These are phyloP conservation scores for Cercospora sesami DNA, from an alignment of 2,329 filamentous ascomycete genomes.

Conservation along the genomic window DNA sequence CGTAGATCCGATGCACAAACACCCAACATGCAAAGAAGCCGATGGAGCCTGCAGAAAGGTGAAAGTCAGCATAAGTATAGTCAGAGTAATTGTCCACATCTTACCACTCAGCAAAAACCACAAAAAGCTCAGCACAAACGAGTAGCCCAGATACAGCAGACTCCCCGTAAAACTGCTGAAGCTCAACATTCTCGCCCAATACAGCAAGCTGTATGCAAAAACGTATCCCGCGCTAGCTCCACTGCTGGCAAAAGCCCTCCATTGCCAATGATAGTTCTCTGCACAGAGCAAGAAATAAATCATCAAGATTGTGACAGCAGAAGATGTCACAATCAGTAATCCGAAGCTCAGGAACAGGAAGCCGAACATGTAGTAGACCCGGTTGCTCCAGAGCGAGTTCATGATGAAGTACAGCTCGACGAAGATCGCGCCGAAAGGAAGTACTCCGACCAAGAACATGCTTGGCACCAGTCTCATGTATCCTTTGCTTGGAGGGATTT, in stretches of 20 bases:
- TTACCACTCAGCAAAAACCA: constrained; percentile 94
- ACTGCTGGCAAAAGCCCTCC: constrained; percentile 88
- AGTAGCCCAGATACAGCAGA: constrained; percentile 92
- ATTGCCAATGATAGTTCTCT: constrained; percentile 99
- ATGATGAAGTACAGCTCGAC: constrained; percentile 99
- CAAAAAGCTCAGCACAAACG: constrained; percentile 79
- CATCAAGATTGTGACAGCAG: constrained; percentile 87
- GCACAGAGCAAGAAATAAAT: constrained; percentile 95
- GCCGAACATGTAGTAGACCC: constrained; percentile 99
- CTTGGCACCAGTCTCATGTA: constrained; percentile 86
- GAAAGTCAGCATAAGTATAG: constrained; percentile 22
- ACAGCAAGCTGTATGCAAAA: constrained; percentile 85
- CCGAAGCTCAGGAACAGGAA: constrained; percentile 98
- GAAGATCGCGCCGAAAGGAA: constrained; percentile 95
- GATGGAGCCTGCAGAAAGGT: constrained; percentile 69
- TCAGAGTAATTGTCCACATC: no score
- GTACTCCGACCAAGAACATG: constrained; percentile 85
- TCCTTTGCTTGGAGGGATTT: constrained; percentile 80
- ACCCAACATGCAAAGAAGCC: constrained; percentile 94
- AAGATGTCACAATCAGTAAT: constrained; percentile 93
- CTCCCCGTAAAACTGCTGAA: constrained; percentile 82
- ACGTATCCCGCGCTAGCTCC: constrained; percentile 90
- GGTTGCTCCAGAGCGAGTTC: constrained; percentile 97
- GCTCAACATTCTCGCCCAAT: constrained; percentile 84
- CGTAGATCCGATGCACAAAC: constrained; percentile 91